These are phyloP conservation scores for Peniophora sp. DNA, from an alignment of 1,284 basidiomycete species.

Conservation along the genomic window DNA sequence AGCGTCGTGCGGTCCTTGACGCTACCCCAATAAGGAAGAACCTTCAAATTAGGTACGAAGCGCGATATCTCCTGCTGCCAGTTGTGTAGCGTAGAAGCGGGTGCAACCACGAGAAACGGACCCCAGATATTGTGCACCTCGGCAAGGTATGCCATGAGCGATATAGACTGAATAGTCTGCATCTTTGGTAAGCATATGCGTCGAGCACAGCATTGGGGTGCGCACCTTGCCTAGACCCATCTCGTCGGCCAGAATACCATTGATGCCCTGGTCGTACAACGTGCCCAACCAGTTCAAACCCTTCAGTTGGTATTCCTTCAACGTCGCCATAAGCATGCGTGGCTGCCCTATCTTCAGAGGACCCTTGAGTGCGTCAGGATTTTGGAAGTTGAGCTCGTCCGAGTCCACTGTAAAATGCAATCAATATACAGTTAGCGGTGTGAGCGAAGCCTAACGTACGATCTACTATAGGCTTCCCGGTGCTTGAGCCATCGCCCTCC, in stretches of 20 bases:
- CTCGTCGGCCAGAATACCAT: constrained; percentile 96
- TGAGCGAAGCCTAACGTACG: constrained; percentile 34
- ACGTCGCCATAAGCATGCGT: constrained; percentile 91
- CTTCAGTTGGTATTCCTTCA: constrained; percentile 99
- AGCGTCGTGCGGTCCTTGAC: constrained; percentile 94
- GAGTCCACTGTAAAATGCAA: constrained; percentile 62
- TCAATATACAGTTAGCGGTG: constrained; percentile 4
- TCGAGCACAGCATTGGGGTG: constrained; percentile 4
- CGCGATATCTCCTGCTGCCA: constrained; percentile 99
- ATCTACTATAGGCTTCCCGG: constrained; percentile 47
- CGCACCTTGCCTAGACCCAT: constrained; percentile 93
- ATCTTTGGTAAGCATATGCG: not conserved
- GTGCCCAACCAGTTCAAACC: constrained; percentile 98
- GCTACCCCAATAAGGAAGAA: constrained; percentile 97
- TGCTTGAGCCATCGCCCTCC: not conserved
- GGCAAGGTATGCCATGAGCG: constrained; percentile 92
- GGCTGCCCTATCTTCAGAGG: constrained; percentile 87
- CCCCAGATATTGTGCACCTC: constrained; percentile 99
- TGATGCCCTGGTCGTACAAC: constrained; percentile 98
- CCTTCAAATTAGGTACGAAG: constrained; percentile 92
- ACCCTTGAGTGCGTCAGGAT: constrained; percentile 90
- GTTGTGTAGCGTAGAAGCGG: constrained; percentile 96
- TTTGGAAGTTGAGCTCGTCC: constrained; percentile 99
- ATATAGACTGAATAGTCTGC: constrained; percentile 98
- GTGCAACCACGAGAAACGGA: constrained; percentile 98